These are phyloP conservation scores for Scheffersomyces lignicola DNA, from an alignment of 1,139 yeast genomes.

Conservation along the genomic window DNA sequence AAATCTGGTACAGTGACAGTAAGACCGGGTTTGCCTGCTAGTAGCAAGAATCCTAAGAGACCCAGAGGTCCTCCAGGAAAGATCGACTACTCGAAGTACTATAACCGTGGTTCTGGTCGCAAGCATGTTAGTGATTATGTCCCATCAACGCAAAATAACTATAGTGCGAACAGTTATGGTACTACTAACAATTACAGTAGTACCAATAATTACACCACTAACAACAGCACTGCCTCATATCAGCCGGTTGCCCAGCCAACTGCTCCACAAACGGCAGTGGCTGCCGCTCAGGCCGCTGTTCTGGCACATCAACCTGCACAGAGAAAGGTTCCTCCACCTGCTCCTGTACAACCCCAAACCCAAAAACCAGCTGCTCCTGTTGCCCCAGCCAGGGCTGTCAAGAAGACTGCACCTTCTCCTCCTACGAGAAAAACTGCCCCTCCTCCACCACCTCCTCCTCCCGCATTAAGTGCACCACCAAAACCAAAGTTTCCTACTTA, in stretches of 20 bases:
- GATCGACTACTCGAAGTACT: constrained; percentile 47
- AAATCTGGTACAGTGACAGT: constrained; percentile 89
- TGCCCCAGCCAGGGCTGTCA: constrained; percentile 25
- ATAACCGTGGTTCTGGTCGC: constrained; percentile 32
- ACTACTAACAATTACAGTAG: constrained; percentile 14
- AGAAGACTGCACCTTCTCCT: constrained; percentile 39
- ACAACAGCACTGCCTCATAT: constrained; percentile 10
- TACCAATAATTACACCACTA: constrained; percentile 15
- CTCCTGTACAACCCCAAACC: constrained; percentile 10
- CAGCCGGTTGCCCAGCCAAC: constrained; percentile 15
- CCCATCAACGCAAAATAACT: constrained; percentile 20
- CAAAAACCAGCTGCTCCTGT: constrained; percentile 15
- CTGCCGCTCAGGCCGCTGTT: constrained; percentile 16
- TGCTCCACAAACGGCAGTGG: constrained; percentile 15
- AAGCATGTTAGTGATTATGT: constrained; percentile 11
- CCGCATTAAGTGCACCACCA: constrained; percentile 60
- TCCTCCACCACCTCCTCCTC: constrained; percentile 53
- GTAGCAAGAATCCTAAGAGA: constrained; percentile 65
- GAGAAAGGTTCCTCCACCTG: constrained; percentile 16
- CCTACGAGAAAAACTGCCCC: constrained; percentile 43
- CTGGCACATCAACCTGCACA: constrained; percentile 11
- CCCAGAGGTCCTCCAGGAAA: constrained; percentile 51
- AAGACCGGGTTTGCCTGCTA: constrained; percentile 75
- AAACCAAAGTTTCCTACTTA: constrained; percentile 75
- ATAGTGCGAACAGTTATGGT: no score